Evolutionary conservation across 2,329 filamentous ascomycete genomes (phyloP).

Genomic region (Microsporum canis): DNA sequence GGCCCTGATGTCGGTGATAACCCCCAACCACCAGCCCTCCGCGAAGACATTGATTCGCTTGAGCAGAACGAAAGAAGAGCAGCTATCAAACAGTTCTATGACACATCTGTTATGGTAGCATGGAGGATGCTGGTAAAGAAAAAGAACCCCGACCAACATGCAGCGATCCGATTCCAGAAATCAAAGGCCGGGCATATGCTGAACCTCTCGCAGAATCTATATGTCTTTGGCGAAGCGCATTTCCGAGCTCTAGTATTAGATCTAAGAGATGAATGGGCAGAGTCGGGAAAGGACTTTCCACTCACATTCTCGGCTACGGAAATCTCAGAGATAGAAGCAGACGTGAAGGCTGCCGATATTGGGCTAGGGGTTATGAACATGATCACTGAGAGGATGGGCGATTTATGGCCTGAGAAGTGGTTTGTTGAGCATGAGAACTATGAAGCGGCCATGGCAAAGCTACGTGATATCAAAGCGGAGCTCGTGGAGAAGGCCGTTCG

Average conservation of each 20-base stretch:
- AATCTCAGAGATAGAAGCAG: background rate
- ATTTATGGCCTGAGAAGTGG: conserved; percentile 10
- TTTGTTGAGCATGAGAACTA: conserved; percentile 7
- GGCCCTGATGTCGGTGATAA: conserved; percentile 21
- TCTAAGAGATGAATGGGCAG: background rate
- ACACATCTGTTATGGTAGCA: conserved; percentile 8
- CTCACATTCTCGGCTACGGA: background rate
- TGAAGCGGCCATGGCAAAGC: conserved; percentile 6
- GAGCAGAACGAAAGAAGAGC: conserved; percentile 2
- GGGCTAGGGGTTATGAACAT: conserved; percentile 6
- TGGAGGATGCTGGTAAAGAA: conserved; percentile 11
- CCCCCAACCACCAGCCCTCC: conserved; percentile 12
- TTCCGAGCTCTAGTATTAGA: conserved; percentile 5
- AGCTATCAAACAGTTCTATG: background rate
- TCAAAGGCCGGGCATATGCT: conserved; percentile 3
- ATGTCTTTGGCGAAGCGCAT: conserved; percentile 7
- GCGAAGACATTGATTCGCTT: conserved; percentile 7
- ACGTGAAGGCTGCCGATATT: background rate
- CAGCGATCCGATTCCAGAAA: conserved; percentile 7
- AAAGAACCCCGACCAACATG: conserved; percentile 8
- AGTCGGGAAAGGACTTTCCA: background rate
- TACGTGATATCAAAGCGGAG: conserved; percentile 4
- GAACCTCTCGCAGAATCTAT: conserved; percentile 5
- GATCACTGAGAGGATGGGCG: conserved; percentile 2
- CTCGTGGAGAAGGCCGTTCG: conserved; percentile 3